Percentiles rank a stretch among this genome's conserved stretches.
Conservation (phyloP, 441 rosid species). For the Euphorbia celastroides region DNA sequence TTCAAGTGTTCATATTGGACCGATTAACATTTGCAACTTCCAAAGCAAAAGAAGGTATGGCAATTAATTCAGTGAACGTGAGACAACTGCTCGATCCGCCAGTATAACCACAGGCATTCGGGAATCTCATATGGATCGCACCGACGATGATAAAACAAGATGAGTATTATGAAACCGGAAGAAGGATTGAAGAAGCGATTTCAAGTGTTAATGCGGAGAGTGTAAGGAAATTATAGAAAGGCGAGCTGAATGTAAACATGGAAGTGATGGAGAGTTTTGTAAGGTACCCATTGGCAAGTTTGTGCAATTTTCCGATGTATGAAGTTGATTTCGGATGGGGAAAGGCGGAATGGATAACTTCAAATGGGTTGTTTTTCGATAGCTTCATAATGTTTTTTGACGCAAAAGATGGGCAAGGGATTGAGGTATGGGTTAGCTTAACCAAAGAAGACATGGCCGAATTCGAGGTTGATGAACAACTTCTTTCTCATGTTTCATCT, state of each 20-base stretch:
- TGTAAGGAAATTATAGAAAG: not conserved
- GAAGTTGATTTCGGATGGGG: slow-evolving; percentile 1
- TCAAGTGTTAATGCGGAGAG: not conserved
- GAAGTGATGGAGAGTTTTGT: not conserved
- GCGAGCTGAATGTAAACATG: not conserved
- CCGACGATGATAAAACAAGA: not conserved
- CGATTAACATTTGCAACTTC: not conserved
- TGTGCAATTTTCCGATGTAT: not conserved
- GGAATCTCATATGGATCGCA: not conserved
- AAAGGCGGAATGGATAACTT: not conserved
- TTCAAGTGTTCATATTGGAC: not conserved
- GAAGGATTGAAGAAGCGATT: not conserved
- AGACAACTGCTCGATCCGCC: not conserved
- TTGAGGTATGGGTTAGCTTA: slow-evolving; percentile 41
- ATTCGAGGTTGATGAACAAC: slow-evolving; percentile 21
- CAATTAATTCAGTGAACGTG: not conserved
- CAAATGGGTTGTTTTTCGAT: not conserved
- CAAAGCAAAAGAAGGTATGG: not conserved
- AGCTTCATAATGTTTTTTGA: slow-evolving; percentile 15
- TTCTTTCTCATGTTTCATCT: slow-evolving; percentile 20
- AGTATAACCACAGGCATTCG: not conserved
- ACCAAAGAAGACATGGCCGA: slow-evolving; percentile 25
- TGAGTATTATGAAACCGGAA: not conserved
- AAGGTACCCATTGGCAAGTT: not conserved
- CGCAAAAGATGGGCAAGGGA: slow-evolving; percentile 29